Base-by-base conservation (phyloP, 768 basidiomycete genomes). In the Astraeus odoratus region DNA sequence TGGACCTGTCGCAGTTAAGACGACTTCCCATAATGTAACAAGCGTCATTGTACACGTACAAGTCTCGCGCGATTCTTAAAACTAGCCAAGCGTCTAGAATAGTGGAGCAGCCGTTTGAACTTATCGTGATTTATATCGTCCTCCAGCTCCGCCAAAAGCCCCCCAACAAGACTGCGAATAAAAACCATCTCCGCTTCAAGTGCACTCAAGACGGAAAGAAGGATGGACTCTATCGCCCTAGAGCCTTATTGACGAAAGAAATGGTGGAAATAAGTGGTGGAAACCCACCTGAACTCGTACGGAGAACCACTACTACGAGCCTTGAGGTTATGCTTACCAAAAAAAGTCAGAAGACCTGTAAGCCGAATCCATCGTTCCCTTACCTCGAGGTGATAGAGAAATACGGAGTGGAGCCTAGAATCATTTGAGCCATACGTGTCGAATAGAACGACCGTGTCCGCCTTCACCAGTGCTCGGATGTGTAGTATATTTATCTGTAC, bases 121-220 rank as follows among this genome's bases (percentile, higher is more conserved):
- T 91, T 88, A 65, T 96, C 94, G 31, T 91, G 83, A 59, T 95
- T 90, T 55, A 97, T 96, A 57, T 94, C 86, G 48, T 92, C 90
- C 59, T 98, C 95, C 41, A 98, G 76, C 63, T 95, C 94, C 15
- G 88, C 88, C 24, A 98, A 71, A 8, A 98, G 71, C 3, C 90
- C 86, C 42, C 88, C 87, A 42, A 97, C 87, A 29, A 96, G 80
- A 50, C 86, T 85, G 26, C 94, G 81, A 42, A 92, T 89, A 59
- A 94, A 94, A 12, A 85, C 85, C 86, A 97, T 87, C 67, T 98
- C 95, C 25, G 92, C 91, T 67, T 97, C 95, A 19, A 98, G 72
- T 4, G 95, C 93, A 52, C 86, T 88, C 46, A 94, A 68, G 8
- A 95, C 90, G 31, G 92, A 95, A 33, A 95, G 77, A 34, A 98